Evolutionary conservation across 805 yeast genomes (phyloP), one percentile per base, ranked within the genome.

Genomic region (Candida methanosorbosa): DNA sequence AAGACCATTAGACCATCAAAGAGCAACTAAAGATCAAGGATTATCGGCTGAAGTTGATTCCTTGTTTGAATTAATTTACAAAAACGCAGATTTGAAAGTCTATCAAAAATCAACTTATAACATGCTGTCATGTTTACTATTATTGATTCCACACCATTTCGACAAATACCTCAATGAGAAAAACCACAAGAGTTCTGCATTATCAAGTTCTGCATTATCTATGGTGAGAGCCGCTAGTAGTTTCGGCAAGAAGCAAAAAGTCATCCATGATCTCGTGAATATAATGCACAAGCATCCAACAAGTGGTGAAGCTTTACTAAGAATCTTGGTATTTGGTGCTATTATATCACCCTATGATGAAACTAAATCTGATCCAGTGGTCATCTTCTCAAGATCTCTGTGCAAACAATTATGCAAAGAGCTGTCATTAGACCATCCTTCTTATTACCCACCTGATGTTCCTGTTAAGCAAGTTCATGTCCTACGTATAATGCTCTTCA

Each of bases 1-100:
- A 11, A 59, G 74, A 41, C 70, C 78, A 0, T 35, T 43, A 5
- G 76, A 74, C 33, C 73, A 59, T 38, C 34, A 63, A 14, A 50
- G 48, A 18, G 46, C 50, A 11, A 34, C 46, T 2, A 39, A 40
- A 8, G 33, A 39, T 28, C 18, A 35, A 5, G 16, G 31, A 1
- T 23, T 52, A 5, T 27, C 44, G 3, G 32, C 44, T 19, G 56
- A 53, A 32, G 57, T 58, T 5, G 66, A 60, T 17, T 25, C 44
- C 0, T 37, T 65, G n/a, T 64, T 64, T 42, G 71, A 65, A 24
- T 44, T 49, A n/a, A 30, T 59, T 5, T 40, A 46, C 30, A 52
- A 49, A 29, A 36, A 46, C 7, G 41, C 56, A 4, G 70, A 57
- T 37, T 37, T 42, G 42, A 40, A 50, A 38, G 36, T 51, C 36